These are phyloP conservation scores for Aspergillus funiculosus DNA, from an alignment of 495 filamentous ascomycete species.

Conservation along the genomic window DNA sequence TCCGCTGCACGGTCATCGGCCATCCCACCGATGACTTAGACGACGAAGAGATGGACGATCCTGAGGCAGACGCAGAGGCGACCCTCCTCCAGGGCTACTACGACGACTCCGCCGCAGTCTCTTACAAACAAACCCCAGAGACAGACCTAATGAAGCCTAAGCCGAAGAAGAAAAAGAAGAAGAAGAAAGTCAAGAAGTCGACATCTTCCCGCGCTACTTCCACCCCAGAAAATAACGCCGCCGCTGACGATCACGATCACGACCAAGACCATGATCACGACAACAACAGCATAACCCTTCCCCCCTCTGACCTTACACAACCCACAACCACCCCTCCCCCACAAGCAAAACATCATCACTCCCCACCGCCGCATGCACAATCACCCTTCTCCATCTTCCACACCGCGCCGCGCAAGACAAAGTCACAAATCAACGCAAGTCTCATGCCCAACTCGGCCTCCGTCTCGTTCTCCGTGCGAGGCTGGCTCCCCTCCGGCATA, in stretches of 20 bases:
- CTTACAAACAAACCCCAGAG: constrained; percentile 29
- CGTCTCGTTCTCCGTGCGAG: constrained; percentile 85
- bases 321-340: constrained; percentile 6
- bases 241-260: not conserved
- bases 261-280: no score
- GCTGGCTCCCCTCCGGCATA: constrained; percentile 92
- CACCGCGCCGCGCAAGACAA: constrained; percentile 35
- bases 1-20: constrained; percentile 76
- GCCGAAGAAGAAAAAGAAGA: constrained; percentile 37
- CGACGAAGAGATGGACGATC: constrained; percentile 51
- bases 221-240: constrained; percentile 11
- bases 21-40: constrained; percentile 49
- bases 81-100: constrained; percentile 50
- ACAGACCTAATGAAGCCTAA: constrained; percentile 28
- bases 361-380: constrained; percentile 9
- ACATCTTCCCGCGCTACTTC: constrained; percentile 17
- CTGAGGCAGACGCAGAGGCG: constrained; percentile 33
- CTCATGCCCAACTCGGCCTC: constrained; percentile 88
- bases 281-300: constrained; percentile 10
- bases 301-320: constrained; percentile 21
- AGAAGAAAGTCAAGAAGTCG: constrained; percentile 39
- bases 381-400: constrained; percentile 27
- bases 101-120: constrained; percentile 46
- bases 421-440: constrained; percentile 63
- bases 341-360: not conserved